Base-by-base conservation (phyloP, 176 grass and related monocot species). In the Juncus inflexus region DNA sequence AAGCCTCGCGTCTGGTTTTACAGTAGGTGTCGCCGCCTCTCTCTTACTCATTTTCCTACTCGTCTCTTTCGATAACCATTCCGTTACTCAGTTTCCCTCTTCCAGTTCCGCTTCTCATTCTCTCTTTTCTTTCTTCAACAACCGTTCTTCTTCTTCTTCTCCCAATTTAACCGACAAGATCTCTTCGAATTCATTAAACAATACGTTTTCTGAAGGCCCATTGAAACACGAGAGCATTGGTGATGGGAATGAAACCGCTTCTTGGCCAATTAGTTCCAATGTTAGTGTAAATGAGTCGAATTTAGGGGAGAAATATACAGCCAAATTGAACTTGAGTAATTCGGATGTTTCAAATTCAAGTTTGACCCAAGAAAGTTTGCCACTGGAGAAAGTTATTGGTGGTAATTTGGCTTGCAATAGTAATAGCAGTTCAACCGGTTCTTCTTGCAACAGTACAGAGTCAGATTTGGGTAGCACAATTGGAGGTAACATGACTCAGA, bases 1-100 rank as follows among this genome's bases (percentile, higher is more conserved):
- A 58, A 69, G 63, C 8, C 72, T 76, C 4, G 50, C 63, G 45
- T 83, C 80, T 13, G 66, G 60, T 10, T 66, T 83, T 36, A 69
- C 67, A 5, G 4, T 83, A 54, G 61, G 62, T 64, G 12, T 61
- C 9, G 35, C 9, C 4, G 74, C 63, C 47, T 83, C 80, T 52
- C 60, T 83, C 61, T 54, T 72, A n/a, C 41, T 76, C 60, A 40
- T 77, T 69, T 77, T 42, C 19, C 42, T 55, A 6, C 63, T 75
- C 35, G 15, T 12, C 56, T 37, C 35, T n/a, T 5, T 61, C 35
- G 12, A 15, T 19, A 35, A 15, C 28, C 54, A 40, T 11, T 14
- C 50, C 60, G 4, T 40, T 52, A 36, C 63, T 11, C 15, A 9
- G 37, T 58, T 52, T n/a, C 28, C 72, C 12, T 51, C 19, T 73